Evolutionary conservation across 176 grass and related monocot species (phyloP).

Genomic region (Chloris gayana): DNA sequence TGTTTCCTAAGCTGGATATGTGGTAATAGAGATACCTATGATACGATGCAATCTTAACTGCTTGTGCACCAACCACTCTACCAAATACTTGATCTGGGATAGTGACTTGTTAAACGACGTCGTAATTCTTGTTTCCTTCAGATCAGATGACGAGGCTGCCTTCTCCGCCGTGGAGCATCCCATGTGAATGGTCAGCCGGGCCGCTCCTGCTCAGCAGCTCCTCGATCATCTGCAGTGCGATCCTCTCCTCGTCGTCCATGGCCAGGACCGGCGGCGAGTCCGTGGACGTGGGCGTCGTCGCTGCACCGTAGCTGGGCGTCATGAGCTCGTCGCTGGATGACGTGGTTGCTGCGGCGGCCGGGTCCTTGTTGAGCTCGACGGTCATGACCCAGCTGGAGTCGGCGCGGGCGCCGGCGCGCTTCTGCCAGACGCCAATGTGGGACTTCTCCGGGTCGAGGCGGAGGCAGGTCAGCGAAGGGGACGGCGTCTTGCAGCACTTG

Average conservation of each 20-base stretch:
- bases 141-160: constrained; percentile 62
- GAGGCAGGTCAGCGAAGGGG: constrained; percentile 95
- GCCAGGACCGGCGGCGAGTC: constrained; percentile 29
- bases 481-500: constrained; percentile 91
- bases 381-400: constrained; percentile 99
- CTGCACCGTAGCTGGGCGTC: not conserved
- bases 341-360: not conserved
- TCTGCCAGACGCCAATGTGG: constrained; percentile 99
- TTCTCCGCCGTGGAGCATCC: constrained; percentile 39
- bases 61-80: constrained; percentile 63
- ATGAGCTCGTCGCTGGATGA: not conserved
- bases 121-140: constrained; percentile 34
- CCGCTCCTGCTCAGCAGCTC: constrained; percentile 79
- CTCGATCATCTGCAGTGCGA: constrained; percentile 99
- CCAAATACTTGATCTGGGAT: constrained; percentile 61
- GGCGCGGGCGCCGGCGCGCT: constrained; percentile 84
- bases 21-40: constrained; percentile 53
- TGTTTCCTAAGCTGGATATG: constrained; percentile 57
- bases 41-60: constrained; percentile 55
- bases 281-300: constrained; percentile 29
- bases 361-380: constrained; percentile 74
- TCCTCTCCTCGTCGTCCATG: constrained; percentile 85
- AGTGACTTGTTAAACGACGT: constrained; percentile 41
- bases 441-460: constrained; percentile 97
- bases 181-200: constrained; percentile 58